These are phyloP conservation scores for Trichophyton simii DNA, from an alignment of 2,329 filamentous ascomycete genomes.

Conservation along the genomic window DNA sequence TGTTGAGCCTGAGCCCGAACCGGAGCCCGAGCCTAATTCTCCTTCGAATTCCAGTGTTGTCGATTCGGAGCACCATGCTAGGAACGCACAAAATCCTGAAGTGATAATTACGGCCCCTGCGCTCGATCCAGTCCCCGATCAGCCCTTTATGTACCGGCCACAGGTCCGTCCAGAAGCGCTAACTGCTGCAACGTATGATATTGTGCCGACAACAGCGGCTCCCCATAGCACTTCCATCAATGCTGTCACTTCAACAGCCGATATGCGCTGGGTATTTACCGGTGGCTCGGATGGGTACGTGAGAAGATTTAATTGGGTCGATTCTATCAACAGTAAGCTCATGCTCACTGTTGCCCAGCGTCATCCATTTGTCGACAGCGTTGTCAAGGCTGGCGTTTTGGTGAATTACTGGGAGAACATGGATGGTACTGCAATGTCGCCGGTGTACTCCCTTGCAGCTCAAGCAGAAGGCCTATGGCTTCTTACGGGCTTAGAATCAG, in stretches of 20 bases:
- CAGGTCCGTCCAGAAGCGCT: conserved; percentile 65
- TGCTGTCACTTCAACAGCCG: conserved; percentile 77
- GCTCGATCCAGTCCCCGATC: conserved; percentile 20
- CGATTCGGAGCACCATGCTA: conserved; percentile 25
- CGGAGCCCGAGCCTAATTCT: conserved; percentile 18
- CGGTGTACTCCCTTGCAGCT: conserved; percentile 86
- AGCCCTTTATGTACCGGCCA: conserved; percentile 38
- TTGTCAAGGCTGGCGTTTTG: conserved; percentile 85
- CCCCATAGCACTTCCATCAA: conserved; percentile 95
- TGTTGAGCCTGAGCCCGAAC: conserved; percentile 17
- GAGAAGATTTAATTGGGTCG: conserved; percentile 88
- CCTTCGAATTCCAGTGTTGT: conserved; percentile 30
- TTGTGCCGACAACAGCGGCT: conserved; percentile 91
- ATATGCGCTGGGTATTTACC: conserved; percentile 89
- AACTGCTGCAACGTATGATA: conserved; percentile 73
- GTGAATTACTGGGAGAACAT: conserved; percentile 99
- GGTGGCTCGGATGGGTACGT: conserved; percentile 93
- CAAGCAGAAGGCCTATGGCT: conserved; percentile 87
- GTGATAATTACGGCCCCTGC: conserved; percentile 38
- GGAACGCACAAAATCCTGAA: conserved; percentile 31
- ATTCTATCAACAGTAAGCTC: conserved; percentile 88
- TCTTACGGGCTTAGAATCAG: conserved; percentile 77
- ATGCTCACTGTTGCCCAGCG: conserved; percentile 87
- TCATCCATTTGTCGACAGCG: conserved; percentile 94
- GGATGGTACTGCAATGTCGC: conserved; percentile 60